Conservation (phyloP, 2,329 filamentous ascomycete species). For the Penicillium sp. region DNA sequence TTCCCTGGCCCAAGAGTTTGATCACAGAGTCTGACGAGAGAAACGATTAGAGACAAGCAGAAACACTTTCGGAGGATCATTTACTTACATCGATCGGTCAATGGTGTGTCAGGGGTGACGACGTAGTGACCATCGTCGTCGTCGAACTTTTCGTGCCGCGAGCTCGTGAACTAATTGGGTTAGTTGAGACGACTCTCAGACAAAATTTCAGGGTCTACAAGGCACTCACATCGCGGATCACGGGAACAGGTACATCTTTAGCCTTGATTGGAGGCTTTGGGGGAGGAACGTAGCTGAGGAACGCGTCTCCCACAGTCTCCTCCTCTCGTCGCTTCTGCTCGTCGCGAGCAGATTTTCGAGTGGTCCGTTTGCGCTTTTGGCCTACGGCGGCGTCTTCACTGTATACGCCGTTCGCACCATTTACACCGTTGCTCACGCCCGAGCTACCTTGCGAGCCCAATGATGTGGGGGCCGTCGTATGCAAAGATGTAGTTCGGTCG, state of each 20-base stretch:
- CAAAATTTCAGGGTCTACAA: not conserved
- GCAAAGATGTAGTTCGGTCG: constrained; percentile 77
- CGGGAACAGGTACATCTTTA: constrained; percentile 66
- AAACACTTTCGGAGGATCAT: too few species aligned
- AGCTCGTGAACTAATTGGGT: constrained; percentile 43
- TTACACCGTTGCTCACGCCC: constrained; percentile 49
- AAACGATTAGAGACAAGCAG: constrained; percentile 17
- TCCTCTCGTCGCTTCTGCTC: constrained; percentile 77
- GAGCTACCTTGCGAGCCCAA: constrained; percentile 63
- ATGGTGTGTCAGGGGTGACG: constrained; percentile 77
- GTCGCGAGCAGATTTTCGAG: constrained; percentile 75
- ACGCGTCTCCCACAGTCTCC: constrained; percentile 68
- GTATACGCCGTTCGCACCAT: constrained; percentile 52
- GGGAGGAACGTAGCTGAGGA: constrained; percentile 78
- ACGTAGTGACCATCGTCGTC: constrained; percentile 98
- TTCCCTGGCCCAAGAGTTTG: constrained; percentile 90
- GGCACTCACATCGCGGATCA: constrained; percentile 57
- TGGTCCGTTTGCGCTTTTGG: constrained; percentile 83
- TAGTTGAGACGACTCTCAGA: not conserved
- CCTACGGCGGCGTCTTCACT: constrained; percentile 69
- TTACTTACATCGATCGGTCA: constrained; percentile 84
- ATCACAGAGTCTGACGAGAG: constrained; percentile 72
- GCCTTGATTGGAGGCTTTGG: constrained; percentile 88
- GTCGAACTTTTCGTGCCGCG: constrained; percentile 71
- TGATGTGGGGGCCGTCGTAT: constrained; percentile 88